Base-by-base conservation (phyloP, 768 basidiomycete genomes). In the Megacollybia marginata region DNA sequence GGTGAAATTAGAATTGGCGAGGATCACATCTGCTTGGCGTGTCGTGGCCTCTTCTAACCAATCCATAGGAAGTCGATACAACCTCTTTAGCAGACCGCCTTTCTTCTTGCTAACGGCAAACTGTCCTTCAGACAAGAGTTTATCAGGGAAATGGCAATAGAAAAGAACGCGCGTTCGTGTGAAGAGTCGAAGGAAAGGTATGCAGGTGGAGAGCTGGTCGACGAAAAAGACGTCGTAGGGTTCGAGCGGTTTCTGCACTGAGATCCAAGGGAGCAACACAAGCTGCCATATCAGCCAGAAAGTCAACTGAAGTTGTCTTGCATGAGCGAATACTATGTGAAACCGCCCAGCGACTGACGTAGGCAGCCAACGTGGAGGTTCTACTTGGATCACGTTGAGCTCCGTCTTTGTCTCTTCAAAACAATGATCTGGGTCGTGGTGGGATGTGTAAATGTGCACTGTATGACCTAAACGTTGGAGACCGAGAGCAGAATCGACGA, bases 91-190 rank as follows among this genome's bases (percentile, higher is more conserved):
- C 2, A 84, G 33, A 16, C 78, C 65, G 2, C 67, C 69, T 46
- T 62, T 71, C 58, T 63, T 74, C 35, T 61, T 64, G 40, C 65
- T 58, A 0, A 82, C 73, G 58, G 76, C 64, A 4, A 66, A 80
- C 35, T 74, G 79, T 0, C 88, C 88, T 53, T 80, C 78, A 6
- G 86, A 81, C 23, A 97, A 76, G 1, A 98, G 72, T 65, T 95
- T 95, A 68, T 99, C 95, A 0, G 95, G 96, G 56, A 99, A 98
- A 63, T 98, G 96, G 56, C 92, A 95, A 63, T 99, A 98, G 66
- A 97, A 98, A 16, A 98, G 85, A 31, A 95, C 88, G 2, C 91
- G 82, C n/a, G 80, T 89, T 18, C 72, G 72, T 2, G 73, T 78
- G 12, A 89, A 59, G 52, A 69, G 58, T 2, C 89, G 78, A 0